Evolutionary conservation across 2,329 filamentous ascomycete species (phyloP), one percentile per base, ranked within the genome.

Genomic region (Purpureocillium takamizusanense): DNA sequence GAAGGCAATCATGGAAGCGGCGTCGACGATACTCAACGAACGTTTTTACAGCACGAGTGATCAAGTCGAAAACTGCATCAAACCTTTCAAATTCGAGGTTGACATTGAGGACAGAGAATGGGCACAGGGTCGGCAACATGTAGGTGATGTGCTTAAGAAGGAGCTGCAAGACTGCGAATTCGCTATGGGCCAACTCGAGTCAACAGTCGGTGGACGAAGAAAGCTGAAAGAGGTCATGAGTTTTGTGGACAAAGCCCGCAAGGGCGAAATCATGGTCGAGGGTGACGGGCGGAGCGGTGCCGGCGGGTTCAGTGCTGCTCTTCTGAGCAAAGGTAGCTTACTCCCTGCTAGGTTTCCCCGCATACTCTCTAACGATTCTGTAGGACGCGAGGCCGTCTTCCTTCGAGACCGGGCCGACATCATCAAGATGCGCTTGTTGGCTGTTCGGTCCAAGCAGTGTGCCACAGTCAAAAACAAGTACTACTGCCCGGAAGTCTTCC

Each of bases 51-150:
- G 90, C 61, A 98, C 94, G 1, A 92, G 86, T 46, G 94, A 98
- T 53, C 92, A 97, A 62, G 86, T 98, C 1, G 92, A 98, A 61
- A 97, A 97, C 56, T 98, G 90, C 57, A 94, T 98, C 63, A 98
- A 98, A 61, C 92, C 94, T 0, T 98, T 90, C 69, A 98, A 98
- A 58, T 97, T 90, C 50, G 88, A 95, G 45, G 94, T 98, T 42
- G 92, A 98, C 51, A 81, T 98, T 33, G 87, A 95, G 53, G 85
- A 89, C 30, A 72, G 79, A 7, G 94, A 98, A 58, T 98, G 92
- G 92, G 61, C 71, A 4, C 78, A 84, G 43, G 89, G 88, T 1
- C 74, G 90, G 37, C 88, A 95, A 33, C 92, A 94, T 50, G 82
- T 90, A 1, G 74, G 78, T 30, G 73, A 70, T 8, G 80, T 92